Percentiles rank a stretch among this genome's conserved stretches.
phyloP scores from a whole-genome alignment of 148 eudicot genomes.

The Camellia granthamiana region DNA sequence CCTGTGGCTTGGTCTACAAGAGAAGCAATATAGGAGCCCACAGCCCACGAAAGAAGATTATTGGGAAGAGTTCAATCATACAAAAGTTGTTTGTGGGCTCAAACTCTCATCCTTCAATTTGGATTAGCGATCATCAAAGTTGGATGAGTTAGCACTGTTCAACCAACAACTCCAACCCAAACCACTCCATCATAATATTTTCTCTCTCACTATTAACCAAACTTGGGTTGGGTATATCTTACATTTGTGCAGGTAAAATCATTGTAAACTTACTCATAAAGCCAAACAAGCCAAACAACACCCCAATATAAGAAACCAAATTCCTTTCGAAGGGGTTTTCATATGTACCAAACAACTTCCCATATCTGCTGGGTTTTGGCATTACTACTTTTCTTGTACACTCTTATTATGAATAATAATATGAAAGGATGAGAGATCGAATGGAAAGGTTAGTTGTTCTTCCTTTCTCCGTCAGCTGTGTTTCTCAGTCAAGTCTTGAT shows the following conservation, averaged over 20 bases:
- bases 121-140: constrained; percentile 19
- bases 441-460: constrained; percentile 44
- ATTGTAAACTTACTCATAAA: constrained; percentile 49
- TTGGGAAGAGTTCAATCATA: not conserved
- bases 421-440: constrained; percentile 40
- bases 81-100: constrained; percentile 23
- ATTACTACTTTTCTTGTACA: not conserved
- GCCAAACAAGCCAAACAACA: constrained; percentile 28
- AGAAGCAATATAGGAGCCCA: not conserved
- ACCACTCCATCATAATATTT: constrained; percentile 35
- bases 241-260: constrained; percentile 33
- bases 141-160: constrained; percentile 70
- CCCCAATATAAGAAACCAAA: not conserved
- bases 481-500: constrained; percentile 47
- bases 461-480: constrained; percentile 59
- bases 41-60: not conserved
- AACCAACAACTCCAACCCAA: constrained; percentile 48
- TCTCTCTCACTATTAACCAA: constrained; percentile 40
- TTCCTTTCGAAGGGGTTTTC: not conserved
- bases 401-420: not conserved
- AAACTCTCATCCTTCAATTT: not conserved
- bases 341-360: not conserved
- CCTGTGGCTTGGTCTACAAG: not conserved
- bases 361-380: not conserved
- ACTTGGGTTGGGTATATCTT: constrained; percentile 29